Base-by-base conservation (phyloP, 2,329 filamentous ascomycete species). In the Claviceps sp. region DNA sequence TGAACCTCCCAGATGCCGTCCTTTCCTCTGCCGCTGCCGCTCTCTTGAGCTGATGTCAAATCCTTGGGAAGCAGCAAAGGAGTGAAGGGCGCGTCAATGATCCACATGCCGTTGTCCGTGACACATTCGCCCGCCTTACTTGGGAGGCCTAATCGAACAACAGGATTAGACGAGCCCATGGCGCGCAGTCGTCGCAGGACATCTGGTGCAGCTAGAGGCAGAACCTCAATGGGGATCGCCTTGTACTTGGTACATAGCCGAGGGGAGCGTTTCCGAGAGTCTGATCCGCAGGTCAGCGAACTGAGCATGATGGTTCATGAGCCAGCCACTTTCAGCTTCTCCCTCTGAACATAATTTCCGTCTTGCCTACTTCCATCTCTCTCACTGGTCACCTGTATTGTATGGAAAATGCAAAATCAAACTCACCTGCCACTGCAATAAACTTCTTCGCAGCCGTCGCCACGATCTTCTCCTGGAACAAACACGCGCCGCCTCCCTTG, bases 401-500 rank as follows among this genome's bases (percentile, higher is more conserved):
- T 3, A 17, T 11, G n/a, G 30, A 34, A 34, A 44, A 44, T 24
- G 16, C 24, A 37, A 45, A n/a, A 44, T 26, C 8, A 11, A 26
- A 68, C 76, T 62, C 69, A 87, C 84, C 85, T 52, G 88, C 89
- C 53, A 94, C 88, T 61, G 87, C 91, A 56, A 96, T 77, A 63
- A 96, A 95, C 64, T 87, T 87, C 68, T 82, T 86, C 3, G 89
- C 85, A 48, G 85, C 80, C 55, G 88, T 81, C 5, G 90, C 90
- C 4, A 98, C 90, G 39, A 98, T 76, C 74, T 98, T 98, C 72
- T 98, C 93, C 69, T 97, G 93, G 73, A 95, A 95, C 52, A 97
- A 72, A 69, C 93, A 98, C n/a, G 89, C 93, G 54, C 93, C 93
- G 48, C 93, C 93, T 51, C 93, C 93, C 73, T 97, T 97, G 73